Evolutionary conservation across 768 basidiomycete species (phyloP).

Genomic region (Naganishia friedmannii): DNA sequence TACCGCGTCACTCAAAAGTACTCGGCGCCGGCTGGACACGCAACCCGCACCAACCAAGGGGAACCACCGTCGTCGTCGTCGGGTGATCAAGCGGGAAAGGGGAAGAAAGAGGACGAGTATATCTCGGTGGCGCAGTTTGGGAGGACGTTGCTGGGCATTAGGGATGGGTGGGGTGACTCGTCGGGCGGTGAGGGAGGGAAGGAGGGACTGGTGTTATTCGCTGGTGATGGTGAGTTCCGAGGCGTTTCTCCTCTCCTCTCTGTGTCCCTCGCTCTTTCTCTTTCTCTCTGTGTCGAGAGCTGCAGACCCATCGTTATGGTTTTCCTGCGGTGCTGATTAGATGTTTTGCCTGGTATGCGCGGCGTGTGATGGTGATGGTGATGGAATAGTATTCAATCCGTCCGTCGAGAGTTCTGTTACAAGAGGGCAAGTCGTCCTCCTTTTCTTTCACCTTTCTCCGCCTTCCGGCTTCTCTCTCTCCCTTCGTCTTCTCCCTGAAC

Average conservation of each 20-base stretch:
- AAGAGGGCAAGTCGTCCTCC: constrained; percentile 56
- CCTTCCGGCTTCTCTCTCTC: too few species aligned
- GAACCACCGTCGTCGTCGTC: not conserved
- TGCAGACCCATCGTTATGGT: too few species aligned
- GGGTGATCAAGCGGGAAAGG: constrained; percentile 3
- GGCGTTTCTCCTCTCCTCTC: not conserved
- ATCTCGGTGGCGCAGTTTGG: constrained; percentile 84
- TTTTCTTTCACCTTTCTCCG: constrained; percentile 9
- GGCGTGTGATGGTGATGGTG: not conserved
- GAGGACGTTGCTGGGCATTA: constrained; percentile 64
- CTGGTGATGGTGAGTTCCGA: constrained; percentile 64
- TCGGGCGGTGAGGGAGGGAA: constrained; percentile 53
- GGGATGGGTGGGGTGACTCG: constrained; percentile 58
- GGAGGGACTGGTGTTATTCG: constrained; percentile 79
- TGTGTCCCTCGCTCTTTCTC: too few species aligned
- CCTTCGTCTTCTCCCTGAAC: too few species aligned
- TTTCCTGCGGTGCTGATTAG: not conserved
- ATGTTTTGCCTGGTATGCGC: not conserved
- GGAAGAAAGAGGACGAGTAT: constrained; percentile 54
- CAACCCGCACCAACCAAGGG: constrained; percentile 24
- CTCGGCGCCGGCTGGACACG: constrained; percentile 42
- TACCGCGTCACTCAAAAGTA: constrained; percentile 78
- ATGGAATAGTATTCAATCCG: constrained; percentile 65
- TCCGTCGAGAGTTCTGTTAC: constrained; percentile 83
- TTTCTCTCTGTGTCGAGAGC: too few species aligned